These are phyloP conservation scores for Cantharellus anzutake DNA, from an alignment of 768 basidiomycete genomes.

Conservation along the genomic window DNA sequence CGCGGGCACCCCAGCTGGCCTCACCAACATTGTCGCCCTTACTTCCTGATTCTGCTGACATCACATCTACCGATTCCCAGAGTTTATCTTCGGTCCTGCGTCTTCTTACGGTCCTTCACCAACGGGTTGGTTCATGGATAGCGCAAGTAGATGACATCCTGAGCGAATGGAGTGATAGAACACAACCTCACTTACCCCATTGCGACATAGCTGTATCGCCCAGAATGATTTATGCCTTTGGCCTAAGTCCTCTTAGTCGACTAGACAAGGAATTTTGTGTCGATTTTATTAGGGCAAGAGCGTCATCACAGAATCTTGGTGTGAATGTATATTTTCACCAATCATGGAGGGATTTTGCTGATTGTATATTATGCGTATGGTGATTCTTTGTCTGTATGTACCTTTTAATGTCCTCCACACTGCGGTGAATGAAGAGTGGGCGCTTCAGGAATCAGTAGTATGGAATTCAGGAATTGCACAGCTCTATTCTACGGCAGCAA, in stretches of 20 bases:
- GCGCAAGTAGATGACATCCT: background rate
- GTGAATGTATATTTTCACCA: background rate
- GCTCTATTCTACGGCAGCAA: too few species aligned
- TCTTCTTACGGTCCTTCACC: background rate
- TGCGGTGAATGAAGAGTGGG: too few species aligned
- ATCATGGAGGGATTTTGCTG: background rate
- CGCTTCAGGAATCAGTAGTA: too few species aligned
- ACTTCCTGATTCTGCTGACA: background rate
- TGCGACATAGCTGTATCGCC: conserved; percentile 27
- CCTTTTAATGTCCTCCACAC: too few species aligned
- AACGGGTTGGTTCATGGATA: background rate
- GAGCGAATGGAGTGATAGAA: background rate
- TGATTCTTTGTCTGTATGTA: too few species aligned
- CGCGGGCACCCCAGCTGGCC: background rate
- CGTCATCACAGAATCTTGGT: background rate
- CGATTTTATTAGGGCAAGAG: background rate
- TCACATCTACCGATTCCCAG: background rate
- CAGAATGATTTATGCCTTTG: conserved; percentile 45
- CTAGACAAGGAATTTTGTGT: conserved; percentile 52
- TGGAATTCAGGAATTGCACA: too few species aligned
- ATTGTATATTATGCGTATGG: too few species aligned
- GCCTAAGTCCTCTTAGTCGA: conserved; percentile 53
- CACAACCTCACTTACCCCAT: background rate
- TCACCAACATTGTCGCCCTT: background rate
- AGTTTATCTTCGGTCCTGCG: background rate